phyloP scores from a whole-genome alignment of 2,329 filamentous ascomycete genomes.

The Blumeriella jaapii region DNA sequence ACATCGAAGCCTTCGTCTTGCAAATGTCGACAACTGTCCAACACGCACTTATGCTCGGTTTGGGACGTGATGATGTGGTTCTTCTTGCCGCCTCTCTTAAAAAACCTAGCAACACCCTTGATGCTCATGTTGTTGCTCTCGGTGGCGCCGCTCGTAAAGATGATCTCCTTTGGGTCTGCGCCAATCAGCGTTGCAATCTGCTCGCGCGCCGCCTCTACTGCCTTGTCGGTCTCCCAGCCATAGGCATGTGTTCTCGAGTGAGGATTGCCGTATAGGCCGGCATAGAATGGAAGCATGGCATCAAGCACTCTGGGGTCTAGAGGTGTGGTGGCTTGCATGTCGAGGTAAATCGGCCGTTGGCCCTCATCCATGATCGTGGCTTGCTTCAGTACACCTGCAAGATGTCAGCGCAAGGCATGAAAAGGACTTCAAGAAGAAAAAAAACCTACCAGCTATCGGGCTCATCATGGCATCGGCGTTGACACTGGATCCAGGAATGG shows the following conservation, averaged over 20 bases:
- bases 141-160: slow-evolving; percentile 95
- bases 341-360: slow-evolving; percentile 87
- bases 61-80: slow-evolving; percentile 96
- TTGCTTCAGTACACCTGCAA: slow-evolving; percentile 67
- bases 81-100: slow-evolving; percentile 78
- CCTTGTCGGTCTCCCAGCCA: slow-evolving; percentile 96
- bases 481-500: slow-evolving; percentile 19
- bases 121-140: slow-evolving; percentile 99
- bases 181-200: slow-evolving; percentile 82
- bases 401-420: slow-evolving; percentile 11
- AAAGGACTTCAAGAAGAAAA: not conserved
- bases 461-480: slow-evolving; percentile 55
- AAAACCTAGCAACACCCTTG: slow-evolving; percentile 94
- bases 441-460: slow-evolving; percentile 55
- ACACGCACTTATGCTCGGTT: slow-evolving; percentile 97
- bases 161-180: slow-evolving; percentile 93
- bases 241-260: slow-evolving; percentile 97
- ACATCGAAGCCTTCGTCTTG: slow-evolving; percentile 95
- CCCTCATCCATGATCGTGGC: slow-evolving; percentile 90
- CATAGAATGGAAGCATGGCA: slow-evolving; percentile 91
- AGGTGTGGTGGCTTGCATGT: slow-evolving; percentile 96
- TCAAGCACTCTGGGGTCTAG: slow-evolving; percentile 90
- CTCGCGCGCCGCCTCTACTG: slow-evolving; percentile 73
- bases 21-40: slow-evolving; percentile 92
- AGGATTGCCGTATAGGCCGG: slow-evolving; percentile 89